phyloP scores from a whole-genome alignment of 2,329 filamentous ascomycete genomes.

The Rosellinia necatrix region DNA sequence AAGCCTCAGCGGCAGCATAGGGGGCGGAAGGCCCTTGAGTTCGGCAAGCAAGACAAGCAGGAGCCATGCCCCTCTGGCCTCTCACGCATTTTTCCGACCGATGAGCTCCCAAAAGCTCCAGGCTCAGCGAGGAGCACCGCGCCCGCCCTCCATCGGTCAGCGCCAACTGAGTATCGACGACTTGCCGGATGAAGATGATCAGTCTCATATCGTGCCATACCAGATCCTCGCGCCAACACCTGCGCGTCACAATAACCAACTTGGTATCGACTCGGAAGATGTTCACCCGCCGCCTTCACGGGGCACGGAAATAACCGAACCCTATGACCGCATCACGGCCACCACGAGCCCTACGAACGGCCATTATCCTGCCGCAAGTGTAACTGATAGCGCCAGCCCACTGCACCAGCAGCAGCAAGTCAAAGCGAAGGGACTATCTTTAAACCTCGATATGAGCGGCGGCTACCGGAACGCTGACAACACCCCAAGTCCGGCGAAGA shows the following conservation, averaged over 20 bases:
- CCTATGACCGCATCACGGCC: conserved; percentile 70
- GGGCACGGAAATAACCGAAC: conserved; percentile 80
- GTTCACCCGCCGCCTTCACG: conserved; percentile 69
- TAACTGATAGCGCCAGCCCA: conserved; percentile 79
- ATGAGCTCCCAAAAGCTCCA: conserved; percentile 97
- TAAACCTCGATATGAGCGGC: conserved; percentile 63
- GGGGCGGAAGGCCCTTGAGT: conserved; percentile 61
- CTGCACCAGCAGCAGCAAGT: conserved; percentile 60
- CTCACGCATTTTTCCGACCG: conserved; percentile 90
- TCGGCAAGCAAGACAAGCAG: conserved; percentile 77
- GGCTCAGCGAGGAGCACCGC: conserved; percentile 73
- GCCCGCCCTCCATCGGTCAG: conserved; percentile 50
- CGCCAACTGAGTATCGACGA: conserved; percentile 41
- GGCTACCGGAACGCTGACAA: conserved; percentile 59
- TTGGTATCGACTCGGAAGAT: conserved; percentile 52
- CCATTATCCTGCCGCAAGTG: conserved; percentile 61
- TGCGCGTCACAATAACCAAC: conserved; percentile 41
- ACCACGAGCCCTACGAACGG: conserved; percentile 74
- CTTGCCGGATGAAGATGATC: conserved; percentile 43
- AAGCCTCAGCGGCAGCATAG: conserved; percentile 47
- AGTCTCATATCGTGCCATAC: conserved; percentile 57
- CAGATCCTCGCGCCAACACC: conserved; percentile 57
- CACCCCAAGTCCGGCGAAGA: conserved; percentile 66
- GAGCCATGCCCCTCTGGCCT: conserved; percentile 88
- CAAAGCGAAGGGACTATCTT: conserved; percentile 53